Evolutionary conservation across 441 rosid species (phyloP), one percentile per base, ranked within the genome.

Genomic region (Sinapis alba): DNA sequence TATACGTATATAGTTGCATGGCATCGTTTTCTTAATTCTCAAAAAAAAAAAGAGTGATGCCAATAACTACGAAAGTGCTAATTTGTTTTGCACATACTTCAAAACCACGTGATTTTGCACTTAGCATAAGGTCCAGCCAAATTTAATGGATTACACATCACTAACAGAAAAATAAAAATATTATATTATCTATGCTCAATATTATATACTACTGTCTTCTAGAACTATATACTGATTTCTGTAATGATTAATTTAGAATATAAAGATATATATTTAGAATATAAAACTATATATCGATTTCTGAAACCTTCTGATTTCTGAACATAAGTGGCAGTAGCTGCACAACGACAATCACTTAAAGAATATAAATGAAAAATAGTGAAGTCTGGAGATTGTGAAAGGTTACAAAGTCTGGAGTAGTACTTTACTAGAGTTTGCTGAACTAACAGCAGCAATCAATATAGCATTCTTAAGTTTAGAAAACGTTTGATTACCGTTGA

Each of bases 51-150:
- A 27, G 23, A 15, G 15, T 18, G 74, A 68, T 27, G 20, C 59
- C 20, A 47, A 21, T 63, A 62, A 56, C 60, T 69, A 58, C 27
- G 62, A 76, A 76, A 69, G 75, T 56, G 79, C 60, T 69, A 27
- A 76, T 63, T 56, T 70, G 75, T 76, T 76, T 70, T 70, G 65
- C 19, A 15, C n/a, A 56, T 51, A 64, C 67, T 76, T 76, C 75
- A 30, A 76, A 69, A 76, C 80, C 75, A 76, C 80, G 80, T 76
- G 80, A 76, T 56, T 70, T 56, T 63, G 75, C 80, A 76, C 71
- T 76, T 70, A 23, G 45, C 79, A 27, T 62, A 68, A 47, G 58
- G 59, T 62, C 79, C 13, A 54, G 59, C 57, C 27, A 62, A 36
- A 43, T 30, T 61, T 68, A 51, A 59, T 67, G 60, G 26, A 24